These are phyloP conservation scores for Pascua guehoae DNA, from an alignment of 1,284 basidiomycete genomes.

Conservation along the genomic window DNA sequence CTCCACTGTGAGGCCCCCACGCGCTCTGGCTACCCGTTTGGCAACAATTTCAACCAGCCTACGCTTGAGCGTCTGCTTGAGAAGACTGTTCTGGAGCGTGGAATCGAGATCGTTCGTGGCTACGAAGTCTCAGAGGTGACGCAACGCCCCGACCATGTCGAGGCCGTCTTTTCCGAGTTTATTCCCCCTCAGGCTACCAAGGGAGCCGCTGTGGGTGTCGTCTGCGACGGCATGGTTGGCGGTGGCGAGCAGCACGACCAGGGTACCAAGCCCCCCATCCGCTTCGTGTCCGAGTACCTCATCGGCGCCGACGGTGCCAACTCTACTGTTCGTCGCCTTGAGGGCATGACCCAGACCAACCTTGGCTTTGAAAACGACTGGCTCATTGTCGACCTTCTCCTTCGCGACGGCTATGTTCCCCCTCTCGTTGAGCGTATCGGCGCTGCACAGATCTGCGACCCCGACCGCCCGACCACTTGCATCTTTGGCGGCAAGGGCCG, in stretches of 20 bases:
- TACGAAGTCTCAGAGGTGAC: background rate
- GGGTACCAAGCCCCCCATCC: background rate
- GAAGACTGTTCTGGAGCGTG: constrained; percentile 1
- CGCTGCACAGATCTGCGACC: constrained; percentile 22
- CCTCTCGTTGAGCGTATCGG: background rate
- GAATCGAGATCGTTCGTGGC: constrained; percentile 5
- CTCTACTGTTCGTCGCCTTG: constrained; percentile 17
- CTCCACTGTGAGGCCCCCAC: constrained; percentile 12
- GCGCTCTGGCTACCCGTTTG: constrained; percentile 16
- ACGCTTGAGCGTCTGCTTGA: constrained; percentile 13
- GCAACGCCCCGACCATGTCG: constrained; percentile 1
- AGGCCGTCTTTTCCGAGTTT: constrained; percentile 2
- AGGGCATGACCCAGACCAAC: constrained; percentile 10
- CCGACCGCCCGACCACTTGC: constrained; percentile 19
- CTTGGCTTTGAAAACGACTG: constrained; percentile 24
- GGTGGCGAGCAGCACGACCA: background rate
- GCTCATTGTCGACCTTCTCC: constrained; percentile 21
- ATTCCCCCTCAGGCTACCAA: background rate
- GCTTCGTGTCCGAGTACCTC: constrained; percentile 12
- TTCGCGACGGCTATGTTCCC: constrained; percentile 9
- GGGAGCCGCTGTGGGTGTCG: background rate
- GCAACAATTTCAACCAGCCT: constrained; percentile 18
- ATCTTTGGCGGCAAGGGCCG: constrained; percentile 17
- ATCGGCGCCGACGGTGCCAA: constrained; percentile 25
- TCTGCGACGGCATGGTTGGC: constrained; percentile 1